Evolutionary conservation across 192 early-diverging fungal species (phyloP), one percentile per base, ranked within the genome.

Genomic region (Coemansia erecta): DNA sequence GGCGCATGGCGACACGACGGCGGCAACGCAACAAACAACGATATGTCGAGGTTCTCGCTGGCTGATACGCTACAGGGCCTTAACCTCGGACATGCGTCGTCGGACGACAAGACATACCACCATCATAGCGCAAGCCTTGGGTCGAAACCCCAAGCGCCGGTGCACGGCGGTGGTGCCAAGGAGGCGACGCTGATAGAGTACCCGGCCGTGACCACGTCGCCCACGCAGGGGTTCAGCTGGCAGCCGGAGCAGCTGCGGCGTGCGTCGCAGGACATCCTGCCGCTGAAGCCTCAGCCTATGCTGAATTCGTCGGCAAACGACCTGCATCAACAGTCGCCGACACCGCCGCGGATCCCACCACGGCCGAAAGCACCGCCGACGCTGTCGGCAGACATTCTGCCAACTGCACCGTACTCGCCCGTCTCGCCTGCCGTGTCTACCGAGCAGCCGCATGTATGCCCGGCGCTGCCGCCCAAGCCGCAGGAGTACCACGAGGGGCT

Each of bases 391-490:
- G 8, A 24, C 13, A 13, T 15, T 13, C 26, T 2, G 19, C 50
- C 50, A 22, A 7, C 4, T n/a, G 9, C 50, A 2, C 50, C 22
- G 23, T 12, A 19, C 2, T 2, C 26, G 1, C 23, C 49, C 1
- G 2, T 24, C 14, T 26, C 50, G 13, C 28, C 50, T 3, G 50
- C 3, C 28, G 13, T 52, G 21, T 11, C 33, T 33, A 53, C 54
- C 9, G 41, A 49, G 7, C 23, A 31, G 13, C 33, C 41, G 4
- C 49, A 37, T 42, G 64, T 64, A 23, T 40, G 53, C 22, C 53
- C 53, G n/a, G n/a, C 23, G 23, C 11, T 79, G 17, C 76, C 76
- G 37, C 76, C 76, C 24, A 79, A 79, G 53, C 76, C 76, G 13
- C 62, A 63, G 21, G 75, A 64, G 24, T 78, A 78, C 59, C 42